Base-by-base conservation (phyloP, 768 basidiomycete genomes). In the Termitomyces sp. region DNA sequence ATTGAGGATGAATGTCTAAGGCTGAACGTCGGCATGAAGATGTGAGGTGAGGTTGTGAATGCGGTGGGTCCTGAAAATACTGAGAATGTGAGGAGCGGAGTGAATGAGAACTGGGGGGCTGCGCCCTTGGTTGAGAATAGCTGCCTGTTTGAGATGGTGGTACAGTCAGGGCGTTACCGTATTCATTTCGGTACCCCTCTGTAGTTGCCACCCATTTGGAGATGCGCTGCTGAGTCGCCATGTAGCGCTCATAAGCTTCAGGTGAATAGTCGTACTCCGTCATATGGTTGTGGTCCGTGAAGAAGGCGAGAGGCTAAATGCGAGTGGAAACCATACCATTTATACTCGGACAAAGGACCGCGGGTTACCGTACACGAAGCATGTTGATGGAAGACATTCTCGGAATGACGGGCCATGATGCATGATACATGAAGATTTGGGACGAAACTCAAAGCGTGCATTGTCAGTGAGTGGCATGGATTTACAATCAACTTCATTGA, bases 181-280 rank as follows among this genome's bases (percentile, higher is more conserved):
- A 66, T 22, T 60, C 58, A 6, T 51, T 49, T 7, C 65, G 31
- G 27, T 69, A 62, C 12, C 58, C 63, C 47, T 70, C 65, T 11
- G 76, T 79, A 44, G 73, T 62, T 53, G 64, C 42, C 31, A 77
- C 74, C 78, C 79, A 80, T 61, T 71, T 70, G 0, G 76, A 71
- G 6, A 81, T 75, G 61, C 78, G 75, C 54, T 64, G 34, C 60
- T 76, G 77, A 13, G 75, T 76, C 13, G 74, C 76, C 41, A 75
- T 18, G 58, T 76, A 71, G 3, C 71, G 76, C 52, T 80, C 74
- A 63, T 76, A 76, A 12, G 79, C 78, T 58, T 76, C 79, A 18
- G 78, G 78, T 39, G 78, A 80, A 64, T 74, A 80, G 70, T 80
- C 78, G 71, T 81, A 80, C 63, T 80, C 78, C 8, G 78, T 80